Percentiles rank a stretch among this genome's conserved stretches.
These are phyloP conservation scores for Peronosclerospora sorghi DNA, from an alignment of 352 stramenopile species.

Conservation along the genomic window DNA sequence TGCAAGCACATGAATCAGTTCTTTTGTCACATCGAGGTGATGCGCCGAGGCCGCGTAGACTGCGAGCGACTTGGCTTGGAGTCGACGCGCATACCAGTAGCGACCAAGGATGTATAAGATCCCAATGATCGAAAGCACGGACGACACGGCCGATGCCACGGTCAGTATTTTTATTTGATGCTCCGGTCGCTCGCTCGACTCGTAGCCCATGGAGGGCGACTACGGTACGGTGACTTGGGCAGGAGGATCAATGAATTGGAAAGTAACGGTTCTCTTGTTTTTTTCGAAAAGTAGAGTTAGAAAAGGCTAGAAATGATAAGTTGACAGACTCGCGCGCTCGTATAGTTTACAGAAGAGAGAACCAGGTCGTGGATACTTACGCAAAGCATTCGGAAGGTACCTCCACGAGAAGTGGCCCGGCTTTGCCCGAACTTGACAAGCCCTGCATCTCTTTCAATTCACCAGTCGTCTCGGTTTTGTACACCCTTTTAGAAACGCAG, in stretches of 20 bases:
- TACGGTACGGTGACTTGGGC: not conserved
- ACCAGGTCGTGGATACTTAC: no score
- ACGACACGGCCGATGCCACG: slow-evolving; percentile 55
- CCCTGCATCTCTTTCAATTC: no score
- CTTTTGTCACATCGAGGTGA: slow-evolving; percentile 72
- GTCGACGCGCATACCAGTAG: slow-evolving; percentile 62
- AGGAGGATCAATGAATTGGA: slow-evolving; percentile 8
- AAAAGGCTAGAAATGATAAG: no score
- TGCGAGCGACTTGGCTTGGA: slow-evolving; percentile 35
- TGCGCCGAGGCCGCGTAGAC: slow-evolving; percentile 32
- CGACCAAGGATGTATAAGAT: slow-evolving; percentile 74
- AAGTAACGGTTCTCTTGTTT: slow-evolving; percentile 16
- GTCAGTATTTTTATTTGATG: slow-evolving; percentile 30
- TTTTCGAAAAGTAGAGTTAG: not conserved
- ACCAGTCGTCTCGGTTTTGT: no score
- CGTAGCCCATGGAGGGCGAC: not conserved
- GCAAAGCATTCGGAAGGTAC: no score
- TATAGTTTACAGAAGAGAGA: no score
- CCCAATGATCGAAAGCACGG: slow-evolving; percentile 65
- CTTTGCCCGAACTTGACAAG: no score
- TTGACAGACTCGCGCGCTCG: no score
- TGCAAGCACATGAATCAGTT: slow-evolving; percentile 78
- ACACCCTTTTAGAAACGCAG: no score
- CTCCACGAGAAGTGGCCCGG: no score
- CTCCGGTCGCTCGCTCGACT: not conserved